Evolutionary conservation across 768 basidiomycete genomes (phyloP), one percentile per base, ranked within the genome.

Genomic region (Lentinula guzmanii): DNA sequence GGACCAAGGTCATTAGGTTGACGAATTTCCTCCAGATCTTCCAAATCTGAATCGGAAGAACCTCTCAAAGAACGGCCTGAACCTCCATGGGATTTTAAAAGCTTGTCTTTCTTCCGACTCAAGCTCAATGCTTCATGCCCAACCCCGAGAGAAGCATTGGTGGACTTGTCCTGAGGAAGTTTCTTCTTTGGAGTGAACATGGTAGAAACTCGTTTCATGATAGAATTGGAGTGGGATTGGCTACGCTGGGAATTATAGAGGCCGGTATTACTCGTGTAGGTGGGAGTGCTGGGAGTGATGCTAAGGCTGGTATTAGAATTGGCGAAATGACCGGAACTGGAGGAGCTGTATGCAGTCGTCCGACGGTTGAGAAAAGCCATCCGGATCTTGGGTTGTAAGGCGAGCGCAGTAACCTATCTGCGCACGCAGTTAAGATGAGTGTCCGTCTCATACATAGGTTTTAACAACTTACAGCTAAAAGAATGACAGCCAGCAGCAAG

Each of bases 161-260:
- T 13, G 31, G 51, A 15, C 5, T 18, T 41, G 41, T 45, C 39
- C 41, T 56, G 55, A 21, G 39, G n/a, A 5, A 24, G 11, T 39
- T 41, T 56, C 41, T 56, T 56, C 10, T 43, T 41, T 21, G 55
- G 55, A 41, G 55, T 56, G n/a, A 56, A 56, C 55, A 56, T 56
- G 6, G 55, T 56, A 1, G 55, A 56, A 28, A 56, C 55, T 31
- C 55, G 55, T 43, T 43, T 56, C 24, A 56, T 56, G 55, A 56
- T 56, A 31, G 55, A 56, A 43, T 6, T 13, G 24, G 55, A 56
- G 41, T 56, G 24, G 11, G 24, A 31, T 34, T 54, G 34, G 37
- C 34, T 33, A 9, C 33, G 53, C n/a, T 18, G 53, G n/a, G 18
- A 11, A 39, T n/a, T 34, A 15, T 37, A 21, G 18, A 18, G 16